A percentile compares a stretch with the other conserved stretches of the same genome.
phyloP scores from a whole-genome alignment of 371 early-diverging fungal genomes.

The Amoeboaphelidium protococcarum region DNA sequence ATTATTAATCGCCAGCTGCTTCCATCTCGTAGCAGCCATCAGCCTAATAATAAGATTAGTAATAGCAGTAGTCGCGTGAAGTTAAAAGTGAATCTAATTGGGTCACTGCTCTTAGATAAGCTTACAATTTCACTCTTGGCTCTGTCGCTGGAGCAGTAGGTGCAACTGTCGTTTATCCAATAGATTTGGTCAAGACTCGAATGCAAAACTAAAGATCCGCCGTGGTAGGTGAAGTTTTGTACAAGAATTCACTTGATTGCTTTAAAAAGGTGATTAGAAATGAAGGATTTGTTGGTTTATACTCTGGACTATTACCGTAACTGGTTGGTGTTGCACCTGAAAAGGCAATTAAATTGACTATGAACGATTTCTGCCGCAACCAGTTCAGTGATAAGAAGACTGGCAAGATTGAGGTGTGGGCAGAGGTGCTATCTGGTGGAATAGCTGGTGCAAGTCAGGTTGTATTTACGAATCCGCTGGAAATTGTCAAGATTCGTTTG shows the following conservation, averaged over 20 bases:
- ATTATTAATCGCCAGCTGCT: no score
- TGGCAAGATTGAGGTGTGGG: slow-evolving; percentile 41
- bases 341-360: slow-evolving; percentile 91
- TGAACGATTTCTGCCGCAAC: slow-evolving; percentile 74
- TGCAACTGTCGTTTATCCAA: slow-evolving; percentile 84
- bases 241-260: slow-evolving; percentile 77
- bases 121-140: slow-evolving; percentile 52
- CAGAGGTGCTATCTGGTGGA: slow-evolving; percentile 64
- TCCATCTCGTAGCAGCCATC: no score
- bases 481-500: slow-evolving; percentile 92
- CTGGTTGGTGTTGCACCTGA: slow-evolving; percentile 81
- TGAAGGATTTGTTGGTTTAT: slow-evolving; percentile 71
- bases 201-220: slow-evolving; percentile 91
- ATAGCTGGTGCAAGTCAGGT: slow-evolving; percentile 81
- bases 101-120: slow-evolving; percentile 14
- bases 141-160: slow-evolving; percentile 86
- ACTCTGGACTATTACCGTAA: slow-evolving; percentile 83
- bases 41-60: no score
- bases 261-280: slow-evolving; percentile 76
- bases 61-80: no score
- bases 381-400: slow-evolving; percentile 25
- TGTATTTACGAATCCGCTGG: slow-evolving; percentile 73
- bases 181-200: slow-evolving; percentile 90
- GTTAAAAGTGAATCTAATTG: no score
- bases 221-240: slow-evolving; percentile 67